These are phyloP conservation scores for Hapsidospora chrysogenum DNA, from an alignment of 495 filamentous ascomycete species.

Conservation along the genomic window DNA sequence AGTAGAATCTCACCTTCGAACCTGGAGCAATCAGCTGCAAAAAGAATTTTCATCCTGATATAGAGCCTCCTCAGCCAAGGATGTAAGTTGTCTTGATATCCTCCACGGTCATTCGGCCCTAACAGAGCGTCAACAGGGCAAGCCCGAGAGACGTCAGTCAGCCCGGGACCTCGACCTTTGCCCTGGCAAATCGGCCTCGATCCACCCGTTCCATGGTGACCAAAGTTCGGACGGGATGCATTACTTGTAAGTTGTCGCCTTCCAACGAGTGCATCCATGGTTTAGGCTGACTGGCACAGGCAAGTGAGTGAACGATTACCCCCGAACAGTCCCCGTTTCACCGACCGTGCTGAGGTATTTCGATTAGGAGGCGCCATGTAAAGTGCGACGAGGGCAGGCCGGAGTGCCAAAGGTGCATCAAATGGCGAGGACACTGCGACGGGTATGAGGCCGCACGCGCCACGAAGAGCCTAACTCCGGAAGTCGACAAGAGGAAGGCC, in stretches of 20 bases:
- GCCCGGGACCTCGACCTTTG: constrained; percentile 6
- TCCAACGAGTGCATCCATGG: too few relatives aligned
- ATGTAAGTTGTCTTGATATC: too few relatives aligned
- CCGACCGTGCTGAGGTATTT: not conserved
- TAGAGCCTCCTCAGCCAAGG: too few relatives aligned
- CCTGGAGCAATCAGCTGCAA: too few relatives aligned
- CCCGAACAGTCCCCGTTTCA: too few relatives aligned
- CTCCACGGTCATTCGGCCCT: too few relatives aligned
- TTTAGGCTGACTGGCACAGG: too few relatives aligned
- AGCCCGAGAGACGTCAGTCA: not conserved
- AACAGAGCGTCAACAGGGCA: not conserved
- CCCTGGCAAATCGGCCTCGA: constrained; percentile 9
- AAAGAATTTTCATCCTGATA: too few relatives aligned
- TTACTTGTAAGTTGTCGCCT: constrained; percentile 35
- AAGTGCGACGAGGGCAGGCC: constrained; percentile 43
- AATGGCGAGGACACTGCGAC: constrained; percentile 12
- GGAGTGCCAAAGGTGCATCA: constrained; percentile 12
- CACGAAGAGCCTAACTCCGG: too few relatives aligned
- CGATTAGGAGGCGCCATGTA: constrained; percentile 24
- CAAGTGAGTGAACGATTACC: too few relatives aligned
- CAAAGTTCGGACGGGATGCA: constrained; percentile 28
- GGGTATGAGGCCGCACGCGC: constrained; percentile 9
- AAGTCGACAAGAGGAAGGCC: too few relatives aligned
- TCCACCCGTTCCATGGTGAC: constrained; percentile 12
- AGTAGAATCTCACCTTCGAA: too few relatives aligned